Conservation (phyloP, 176 grass and related monocot species). For the Zea luxurians region DNA sequence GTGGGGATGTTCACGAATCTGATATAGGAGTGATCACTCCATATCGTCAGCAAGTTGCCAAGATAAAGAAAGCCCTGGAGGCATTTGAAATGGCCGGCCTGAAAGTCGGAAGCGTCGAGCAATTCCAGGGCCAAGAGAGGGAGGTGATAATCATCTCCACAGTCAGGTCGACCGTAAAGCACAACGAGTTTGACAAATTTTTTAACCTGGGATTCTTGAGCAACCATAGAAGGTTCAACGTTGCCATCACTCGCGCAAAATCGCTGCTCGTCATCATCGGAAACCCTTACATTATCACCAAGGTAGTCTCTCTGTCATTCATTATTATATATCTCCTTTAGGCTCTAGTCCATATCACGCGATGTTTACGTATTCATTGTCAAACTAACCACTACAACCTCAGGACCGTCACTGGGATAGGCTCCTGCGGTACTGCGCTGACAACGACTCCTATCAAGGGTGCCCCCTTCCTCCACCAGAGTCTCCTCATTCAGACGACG, state of each 20-base stretch:
- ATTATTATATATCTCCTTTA: conserved; percentile 1
- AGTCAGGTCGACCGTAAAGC: conserved; percentile 86
- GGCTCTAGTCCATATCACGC: neutral
- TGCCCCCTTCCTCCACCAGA: conserved; percentile 69
- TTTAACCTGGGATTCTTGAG: conserved; percentile 87
- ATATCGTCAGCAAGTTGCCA: conserved; percentile 76
- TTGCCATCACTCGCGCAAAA: conserved; percentile 83
- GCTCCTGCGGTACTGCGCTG: conserved; percentile 76
- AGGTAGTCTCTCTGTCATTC: conserved; percentile 46
- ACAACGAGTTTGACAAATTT: conserved; percentile 75
- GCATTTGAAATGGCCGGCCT: conserved; percentile 69
- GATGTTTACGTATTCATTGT: conserved; percentile 36
- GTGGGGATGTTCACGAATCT: conserved; percentile 42
- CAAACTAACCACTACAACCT: conserved; percentile 22
- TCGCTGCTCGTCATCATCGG: conserved; percentile 85
- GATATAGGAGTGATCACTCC: conserved; percentile 91
- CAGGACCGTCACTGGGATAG: conserved; percentile 87
- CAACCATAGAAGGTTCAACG: conserved; percentile 82
- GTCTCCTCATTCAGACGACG: conserved; percentile 45
- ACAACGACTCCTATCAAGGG: conserved; percentile 85
- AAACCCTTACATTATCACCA: conserved; percentile 88
- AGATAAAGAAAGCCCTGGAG: conserved; percentile 81
- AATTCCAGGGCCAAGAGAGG: conserved; percentile 97
- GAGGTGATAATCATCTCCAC: conserved; percentile 93
- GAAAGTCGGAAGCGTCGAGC: conserved; percentile 83